Evolutionary conservation across 2,329 filamentous ascomycete species (phyloP), one percentile per base, ranked within the genome.

Genomic region (Fusarium sororula): DNA sequence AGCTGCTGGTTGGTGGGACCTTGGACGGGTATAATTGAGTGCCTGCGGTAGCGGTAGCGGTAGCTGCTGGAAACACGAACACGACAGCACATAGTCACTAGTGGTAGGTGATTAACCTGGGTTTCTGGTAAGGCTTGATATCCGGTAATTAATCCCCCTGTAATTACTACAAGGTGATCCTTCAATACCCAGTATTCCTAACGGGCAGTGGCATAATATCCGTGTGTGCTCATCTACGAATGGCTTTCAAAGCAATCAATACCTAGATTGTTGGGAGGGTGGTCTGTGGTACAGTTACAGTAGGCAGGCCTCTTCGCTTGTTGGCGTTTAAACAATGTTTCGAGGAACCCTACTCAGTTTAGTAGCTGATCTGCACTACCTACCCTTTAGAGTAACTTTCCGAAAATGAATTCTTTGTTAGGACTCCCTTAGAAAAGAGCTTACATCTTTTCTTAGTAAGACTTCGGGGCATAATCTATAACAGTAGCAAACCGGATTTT

Each of bases 11-110:
- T 65, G 68, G 72, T 74, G 72, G 72, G 72, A 70, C 72, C 72
- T 62, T 70, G 53, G 45, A 74, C 72, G 72, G 72, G 65, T 68
- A 74, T 75, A 74, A 60, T 51, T 54, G 30, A 56, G 41, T 65
- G 47, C 56, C 53, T 39, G 39, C 41, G 42, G 50, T 42, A 56
- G 47, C n/a, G 63, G 26, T 28, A 56, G 39, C 58, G 22, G 72
- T 51, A 51, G 69, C 60, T 66, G 66, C 68, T 74, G 67, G 67
- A 72, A 74, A 74, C 71, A 65, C 72, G 71, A 74, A 72, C 63
- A 74, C 67, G 72, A 68, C 72, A 69, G 35, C 66, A 50, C 62
- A 71, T 42, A 42, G 51, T 55, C 37, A n/a, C 51, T 55, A 55
- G 51, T 41, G 37, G 37, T 55, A n/a, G 11, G 22, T 28, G 26